A percentile compares a stretch with the other conserved stretches of the same genome.
phyloP scores from a whole-genome alignment of 176 grass and related monocot genomes.

The Tuctoria greenei region DNA sequence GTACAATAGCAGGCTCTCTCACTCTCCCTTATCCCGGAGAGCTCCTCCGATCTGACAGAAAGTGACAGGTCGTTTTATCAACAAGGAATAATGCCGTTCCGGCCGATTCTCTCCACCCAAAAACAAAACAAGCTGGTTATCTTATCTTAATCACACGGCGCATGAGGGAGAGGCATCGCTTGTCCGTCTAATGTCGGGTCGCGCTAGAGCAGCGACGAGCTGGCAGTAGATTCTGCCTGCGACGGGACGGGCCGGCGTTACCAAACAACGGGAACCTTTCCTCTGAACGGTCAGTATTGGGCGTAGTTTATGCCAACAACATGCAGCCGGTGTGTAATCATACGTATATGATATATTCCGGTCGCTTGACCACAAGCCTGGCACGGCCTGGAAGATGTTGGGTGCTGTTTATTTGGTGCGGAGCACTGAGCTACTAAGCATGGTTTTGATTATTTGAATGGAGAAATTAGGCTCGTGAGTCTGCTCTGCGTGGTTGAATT shows the following conservation, averaged over 20 bases:
- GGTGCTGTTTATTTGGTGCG: neutral
- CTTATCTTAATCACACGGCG: neutral
- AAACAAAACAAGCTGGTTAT: neutral
- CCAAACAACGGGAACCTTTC: conserved; percentile 34
- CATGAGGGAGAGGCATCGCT: conserved; percentile 3
- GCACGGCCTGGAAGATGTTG: conserved; percentile 2
- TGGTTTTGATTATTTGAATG: neutral
- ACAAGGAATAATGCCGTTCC: conserved; percentile 22
- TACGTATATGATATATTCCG: conserved; percentile 15
- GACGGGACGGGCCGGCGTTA: neutral
- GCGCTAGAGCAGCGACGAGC: conserved; percentile 21
- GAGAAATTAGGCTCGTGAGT: neutral
- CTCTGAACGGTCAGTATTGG: conserved; percentile 4
- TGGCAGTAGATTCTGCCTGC: conserved; percentile 46
- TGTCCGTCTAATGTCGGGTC: conserved; percentile 39
- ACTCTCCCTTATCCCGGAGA: conserved; percentile 2
- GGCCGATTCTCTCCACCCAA: neutral
- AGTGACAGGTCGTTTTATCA: conserved; percentile 11
- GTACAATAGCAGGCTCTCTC: no score
- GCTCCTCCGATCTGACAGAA: conserved; percentile 6
- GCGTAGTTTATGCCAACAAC: neutral
- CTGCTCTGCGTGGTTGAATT: neutral
- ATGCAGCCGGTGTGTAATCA: neutral
- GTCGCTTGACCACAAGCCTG: conserved; percentile 37
- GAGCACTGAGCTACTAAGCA: neutral